Evolutionary conservation across 164 flowering plant species (phyloP).

Genomic region (Magnolia officinalis): DNA sequence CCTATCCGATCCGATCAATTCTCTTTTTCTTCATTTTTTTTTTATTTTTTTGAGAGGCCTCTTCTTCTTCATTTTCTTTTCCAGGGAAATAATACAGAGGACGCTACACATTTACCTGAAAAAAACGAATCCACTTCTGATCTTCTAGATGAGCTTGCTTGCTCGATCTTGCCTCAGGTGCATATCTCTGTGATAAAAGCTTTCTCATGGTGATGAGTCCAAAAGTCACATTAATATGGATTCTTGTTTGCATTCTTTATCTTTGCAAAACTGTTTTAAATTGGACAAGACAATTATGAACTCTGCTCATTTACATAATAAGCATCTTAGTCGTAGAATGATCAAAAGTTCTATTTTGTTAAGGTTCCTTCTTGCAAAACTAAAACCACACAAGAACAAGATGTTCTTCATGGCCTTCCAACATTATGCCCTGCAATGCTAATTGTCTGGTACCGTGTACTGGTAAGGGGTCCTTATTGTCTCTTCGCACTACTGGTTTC

Average conservation of each 20-base stretch:
- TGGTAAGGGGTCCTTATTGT: constrained; percentile 42
- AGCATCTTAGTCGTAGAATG: too few species aligned
- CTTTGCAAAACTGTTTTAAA: neutral
- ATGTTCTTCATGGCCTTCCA: constrained; percentile 43
- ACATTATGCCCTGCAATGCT: constrained; percentile 54
- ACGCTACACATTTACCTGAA: constrained; percentile 58
- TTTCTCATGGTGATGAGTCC: constrained; percentile 6
- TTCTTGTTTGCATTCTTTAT: neutral
- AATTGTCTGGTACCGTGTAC: constrained; percentile 62
- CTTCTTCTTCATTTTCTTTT: neutral
- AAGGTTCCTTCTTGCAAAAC: constrained; percentile 44
- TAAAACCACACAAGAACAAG: constrained; percentile 24
- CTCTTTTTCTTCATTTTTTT: neutral
- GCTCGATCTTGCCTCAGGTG: constrained; percentile 73
- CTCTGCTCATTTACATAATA: too few species aligned
- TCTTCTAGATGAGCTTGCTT: constrained; percentile 59
- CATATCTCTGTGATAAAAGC: neutral
- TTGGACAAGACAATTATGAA: neutral
- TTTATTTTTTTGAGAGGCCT: neutral
- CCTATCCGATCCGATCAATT: neutral
- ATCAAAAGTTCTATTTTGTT: constrained; percentile 5
- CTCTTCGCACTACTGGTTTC: neutral
- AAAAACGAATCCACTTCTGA: constrained; percentile 51
- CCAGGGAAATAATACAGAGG: constrained; percentile 68
- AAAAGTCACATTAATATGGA: neutral